These are phyloP conservation scores for Collybia nuda DNA, from an alignment of 768 basidiomycete genomes.

Conservation along the genomic window DNA sequence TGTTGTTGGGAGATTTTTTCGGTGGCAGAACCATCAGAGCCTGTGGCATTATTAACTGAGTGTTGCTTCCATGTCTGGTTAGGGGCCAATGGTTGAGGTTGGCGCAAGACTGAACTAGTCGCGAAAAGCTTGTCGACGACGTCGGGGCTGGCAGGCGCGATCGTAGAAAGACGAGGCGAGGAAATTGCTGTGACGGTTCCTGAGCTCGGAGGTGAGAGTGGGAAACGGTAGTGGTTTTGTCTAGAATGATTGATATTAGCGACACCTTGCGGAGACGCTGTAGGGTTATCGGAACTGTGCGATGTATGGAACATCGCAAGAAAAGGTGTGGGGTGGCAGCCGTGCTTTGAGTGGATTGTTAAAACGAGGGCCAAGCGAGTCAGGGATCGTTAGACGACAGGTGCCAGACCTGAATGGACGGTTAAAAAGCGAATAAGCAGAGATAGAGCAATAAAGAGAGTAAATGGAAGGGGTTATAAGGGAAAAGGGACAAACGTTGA, in stretches of 20 bases:
- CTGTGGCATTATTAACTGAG: slow-evolving; percentile 30
- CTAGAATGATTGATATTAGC: slow-evolving; percentile 18
- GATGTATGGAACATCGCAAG: slow-evolving; percentile 8
- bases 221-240: slow-evolving; percentile 36
- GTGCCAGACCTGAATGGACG: slow-evolving; percentile 12
- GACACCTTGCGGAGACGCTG: background rate
- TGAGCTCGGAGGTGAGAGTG: slow-evolving; percentile 48
- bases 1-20: slow-evolving; percentile 32
- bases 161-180: slow-evolving; percentile 31
- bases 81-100: slow-evolving; percentile 23
- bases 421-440: background rate
- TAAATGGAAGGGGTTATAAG: too few species aligned
- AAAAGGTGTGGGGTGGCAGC: too few species aligned
- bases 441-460: too few species aligned
- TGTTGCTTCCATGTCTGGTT: slow-evolving; percentile 23
- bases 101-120: slow-evolving; percentile 16
- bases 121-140: slow-evolving; percentile 17
- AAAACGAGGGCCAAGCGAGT: slow-evolving; percentile 5
- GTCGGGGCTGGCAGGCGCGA: slow-evolving; percentile 23
- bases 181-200: slow-evolving; percentile 37
- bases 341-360: too few species aligned
- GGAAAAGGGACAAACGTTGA: too few species aligned
- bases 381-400: slow-evolving; percentile 24
- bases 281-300: slow-evolving; percentile 10
- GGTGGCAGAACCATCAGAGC: slow-evolving; percentile 46